Evolutionary conservation across 345 rosid species (phyloP), one percentile per base, ranked within the genome.

Genomic region (Passiflora organensis): DNA sequence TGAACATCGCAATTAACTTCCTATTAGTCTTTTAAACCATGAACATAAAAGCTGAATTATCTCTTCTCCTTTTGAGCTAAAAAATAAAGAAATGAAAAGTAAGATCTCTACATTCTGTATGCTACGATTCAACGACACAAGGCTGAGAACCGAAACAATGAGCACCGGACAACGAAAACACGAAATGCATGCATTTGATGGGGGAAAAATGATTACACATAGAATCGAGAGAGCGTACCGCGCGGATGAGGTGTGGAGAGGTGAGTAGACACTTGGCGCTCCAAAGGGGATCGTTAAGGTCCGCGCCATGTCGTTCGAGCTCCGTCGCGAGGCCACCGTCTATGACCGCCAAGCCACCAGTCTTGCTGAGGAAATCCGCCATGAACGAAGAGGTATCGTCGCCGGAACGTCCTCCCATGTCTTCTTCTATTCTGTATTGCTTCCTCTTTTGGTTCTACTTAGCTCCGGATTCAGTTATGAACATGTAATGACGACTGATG

Each of bases 321-420:
- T 81, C 95, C 70, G 95, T 83, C 12, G 95, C 90, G n/a, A 86
- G 76, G 43, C 90, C 95, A 0, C 95, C 90, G 63, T 83, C 95
- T 15, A 86, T 75, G 6, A 80, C 56, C 14, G 95, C 86, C 38
- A 51, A 63, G 8, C 90, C 90, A 13, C 86, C 87, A 0, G 78
- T 57, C 63, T 81, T 66, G 13, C 59, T 70, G 9, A 86, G 76
- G 66, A 79, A 80, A 14, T 81, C 82, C 34, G 51, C 69, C 75
- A 81, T 76, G 52, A 80, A 56, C 5, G 76, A 66, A 8, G 68
- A 63, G 57, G 57, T 32, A 16, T 57, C 55, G 5, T 65, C 55
- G 69, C 51, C 66, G 55, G 65, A 56, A n/a, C 49, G 59, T 42
- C 64, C 59, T 11, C 43, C 43, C 43, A 41, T 41, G 14, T 9